Evolutionary conservation across 805 yeast species (phyloP), one percentile per base, ranked within the genome.

Genomic region (Cyberlindnera subsufficiens): DNA sequence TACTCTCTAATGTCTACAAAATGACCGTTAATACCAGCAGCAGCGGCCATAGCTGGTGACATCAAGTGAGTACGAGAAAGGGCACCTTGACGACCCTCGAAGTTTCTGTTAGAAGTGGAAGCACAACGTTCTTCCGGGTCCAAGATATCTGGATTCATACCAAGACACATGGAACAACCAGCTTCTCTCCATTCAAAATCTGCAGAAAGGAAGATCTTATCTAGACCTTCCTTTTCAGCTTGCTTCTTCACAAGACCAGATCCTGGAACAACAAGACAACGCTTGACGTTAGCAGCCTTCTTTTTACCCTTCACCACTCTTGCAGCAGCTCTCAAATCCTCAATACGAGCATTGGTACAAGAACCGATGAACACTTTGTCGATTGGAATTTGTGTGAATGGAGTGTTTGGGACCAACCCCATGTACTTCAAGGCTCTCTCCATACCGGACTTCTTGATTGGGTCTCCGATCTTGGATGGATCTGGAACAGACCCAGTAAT

Each of bases 21-120:
- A 59, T 82, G 88, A 53, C 99, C 99, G 43, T 75, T 77, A 54
- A 93, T 82, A 57, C 90, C 96, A 16, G 99, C 98, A 17, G 98
- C 97, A 29, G 99, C 99, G 38, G 99, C 99, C 99, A 93, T 93
- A 18, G 96, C 96, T 32, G 99, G 99, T 13, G 96, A 87, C 96
- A 91, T 88, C 62, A 93, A 77, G 64, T 93, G 99, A 16, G 99
- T 93, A 71, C 99, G 80, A 15, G 96, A 88, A 47, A 69, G 71
- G 40, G 96, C 96, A 70, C 99, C 99, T 74, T 93, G 99, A 69
- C 99, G 90, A 58, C 99, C 99, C 67, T 91, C 97, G 62, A 93
- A 93, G 72, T 93, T 93, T 77, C 99, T 85, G 76, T 93, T 93
- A 18, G 98, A 91, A 16, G 99, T 93, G 13, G 98, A 90, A 8